Evolutionary conservation across 768 basidiomycete genomes (phyloP).

Genomic region (Phylloporus sp.): DNA sequence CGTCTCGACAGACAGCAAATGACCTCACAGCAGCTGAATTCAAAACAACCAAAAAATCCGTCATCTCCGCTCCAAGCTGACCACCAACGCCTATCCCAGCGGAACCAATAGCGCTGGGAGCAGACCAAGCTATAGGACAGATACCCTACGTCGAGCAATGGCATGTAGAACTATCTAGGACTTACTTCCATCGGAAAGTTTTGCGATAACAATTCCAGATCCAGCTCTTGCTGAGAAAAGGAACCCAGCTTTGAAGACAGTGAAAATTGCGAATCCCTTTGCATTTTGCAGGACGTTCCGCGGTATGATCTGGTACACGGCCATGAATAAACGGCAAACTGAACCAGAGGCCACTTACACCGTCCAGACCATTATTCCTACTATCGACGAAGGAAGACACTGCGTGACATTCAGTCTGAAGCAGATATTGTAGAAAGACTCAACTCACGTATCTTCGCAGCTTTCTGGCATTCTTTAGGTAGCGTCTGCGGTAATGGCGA

Average conservation of each 20-base stretch:
- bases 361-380: slow-evolving; percentile 79
- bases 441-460: slow-evolving; percentile 74
- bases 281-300: slow-evolving; percentile 51
- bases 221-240: slow-evolving; percentile 74
- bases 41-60: slow-evolving; percentile 85
- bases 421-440: not conserved
- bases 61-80: slow-evolving; percentile 80
- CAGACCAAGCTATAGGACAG: slow-evolving; percentile 84
- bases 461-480: slow-evolving; percentile 82
- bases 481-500: slow-evolving; percentile 51
- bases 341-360: slow-evolving; percentile 37
- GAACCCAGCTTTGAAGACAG: slow-evolving; percentile 70
- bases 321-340: not conserved
- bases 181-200: slow-evolving; percentile 75
- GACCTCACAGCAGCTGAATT: slow-evolving; percentile 69
- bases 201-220: slow-evolving; percentile 85
- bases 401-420: slow-evolving; percentile 28
- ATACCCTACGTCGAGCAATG: not conserved
- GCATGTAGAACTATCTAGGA: slow-evolving; percentile 9
- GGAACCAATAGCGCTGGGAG: slow-evolving; percentile 91
- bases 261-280: slow-evolving; percentile 85
- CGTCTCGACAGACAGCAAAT: slow-evolving; percentile 1
- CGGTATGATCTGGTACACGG: slow-evolving; percentile 45
- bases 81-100: slow-evolving; percentile 87
- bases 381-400: slow-evolving; percentile 82